These are phyloP conservation scores for Casaregolazyma lundiana DNA, from an alignment of 1,139 yeast species.

Conservation along the genomic window DNA sequence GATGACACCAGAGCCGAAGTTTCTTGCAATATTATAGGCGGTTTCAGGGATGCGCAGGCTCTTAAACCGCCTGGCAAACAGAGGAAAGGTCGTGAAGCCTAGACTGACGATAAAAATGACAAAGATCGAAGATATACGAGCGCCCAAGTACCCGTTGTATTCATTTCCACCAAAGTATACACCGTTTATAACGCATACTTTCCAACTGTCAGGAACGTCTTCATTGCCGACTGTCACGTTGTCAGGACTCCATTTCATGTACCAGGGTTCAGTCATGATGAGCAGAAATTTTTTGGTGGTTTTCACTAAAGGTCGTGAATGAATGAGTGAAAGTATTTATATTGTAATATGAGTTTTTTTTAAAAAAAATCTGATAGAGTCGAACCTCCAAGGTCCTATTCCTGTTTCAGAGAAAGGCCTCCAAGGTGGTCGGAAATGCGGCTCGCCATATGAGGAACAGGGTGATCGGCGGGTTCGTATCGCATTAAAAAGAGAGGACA, in stretches of 20 bases:
- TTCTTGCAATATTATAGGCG: conserved; percentile 58
- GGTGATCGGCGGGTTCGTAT: too few species aligned
- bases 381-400: too few species aligned
- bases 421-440: too few species aligned
- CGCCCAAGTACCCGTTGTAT: conserved; percentile 49
- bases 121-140: conserved; percentile 68
- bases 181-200: conserved; percentile 37
- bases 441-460: too few species aligned
- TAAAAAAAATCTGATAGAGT: too few species aligned
- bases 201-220: conserved; percentile 35
- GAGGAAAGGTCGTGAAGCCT: conserved; percentile 44
- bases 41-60: conserved; percentile 46
- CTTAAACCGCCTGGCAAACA: conserved; percentile 29
- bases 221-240: conserved; percentile 29
- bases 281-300: too few species aligned
- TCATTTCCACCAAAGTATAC: conserved; percentile 37
- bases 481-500: too few species aligned
- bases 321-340: background rate
- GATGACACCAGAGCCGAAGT: conserved; percentile 88
- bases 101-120: conserved; percentile 58
- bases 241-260: conserved; percentile 23
- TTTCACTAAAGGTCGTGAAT: too few species aligned
- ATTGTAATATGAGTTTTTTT: too few species aligned
- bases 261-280: conserved; percentile 11
- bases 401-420: too few species aligned